Conservation (phyloP, 2,329 filamentous ascomycete genomes). For the Xylaria digitata region DNA sequence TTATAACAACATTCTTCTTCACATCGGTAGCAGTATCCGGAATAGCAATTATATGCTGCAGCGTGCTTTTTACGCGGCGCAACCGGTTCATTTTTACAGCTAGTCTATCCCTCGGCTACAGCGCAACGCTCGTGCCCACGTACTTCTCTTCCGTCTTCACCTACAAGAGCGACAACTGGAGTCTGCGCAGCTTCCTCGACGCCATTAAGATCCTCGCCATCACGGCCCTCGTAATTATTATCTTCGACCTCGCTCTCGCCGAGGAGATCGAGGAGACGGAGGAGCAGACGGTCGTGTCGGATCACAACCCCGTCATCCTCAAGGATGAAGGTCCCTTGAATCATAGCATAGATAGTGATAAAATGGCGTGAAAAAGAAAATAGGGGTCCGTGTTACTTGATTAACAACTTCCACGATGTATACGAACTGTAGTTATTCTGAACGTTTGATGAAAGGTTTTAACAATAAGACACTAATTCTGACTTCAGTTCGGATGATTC, state of each 20-base stretch:
- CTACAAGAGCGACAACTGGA: conserved; percentile 74
- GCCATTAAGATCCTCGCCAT: conserved; percentile 78
- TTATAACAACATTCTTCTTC: conserved; percentile 88
- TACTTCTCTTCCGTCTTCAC: conserved; percentile 80
- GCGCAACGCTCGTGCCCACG: conserved; percentile 71
- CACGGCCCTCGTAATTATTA: conserved; percentile 76
- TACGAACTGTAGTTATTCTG: neutral
- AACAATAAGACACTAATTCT: too few relatives aligned
- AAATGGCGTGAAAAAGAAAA: conserved; percentile 23
- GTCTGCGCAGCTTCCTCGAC: conserved; percentile 78
- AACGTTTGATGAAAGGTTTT: too few relatives aligned
- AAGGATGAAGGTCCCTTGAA: conserved; percentile 30
- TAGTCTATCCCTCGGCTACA: conserved; percentile 77
- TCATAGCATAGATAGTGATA: conserved; percentile 31
- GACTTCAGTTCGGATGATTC: too few relatives aligned
- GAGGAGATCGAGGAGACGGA: conserved; percentile 72
- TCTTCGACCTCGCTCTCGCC: conserved; percentile 78
- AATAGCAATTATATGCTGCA: conserved; percentile 77
- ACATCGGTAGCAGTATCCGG: conserved; percentile 80
- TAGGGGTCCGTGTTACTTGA: too few relatives aligned
- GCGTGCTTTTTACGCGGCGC: conserved; percentile 78
- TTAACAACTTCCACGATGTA: too few relatives aligned
- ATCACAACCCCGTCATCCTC: too few relatives aligned
- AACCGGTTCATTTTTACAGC: conserved; percentile 86
- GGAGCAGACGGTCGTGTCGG: conserved; percentile 36